Conservation (phyloP, 1,284 basidiomycete species). For the Hemileia vastatrix region DNA sequence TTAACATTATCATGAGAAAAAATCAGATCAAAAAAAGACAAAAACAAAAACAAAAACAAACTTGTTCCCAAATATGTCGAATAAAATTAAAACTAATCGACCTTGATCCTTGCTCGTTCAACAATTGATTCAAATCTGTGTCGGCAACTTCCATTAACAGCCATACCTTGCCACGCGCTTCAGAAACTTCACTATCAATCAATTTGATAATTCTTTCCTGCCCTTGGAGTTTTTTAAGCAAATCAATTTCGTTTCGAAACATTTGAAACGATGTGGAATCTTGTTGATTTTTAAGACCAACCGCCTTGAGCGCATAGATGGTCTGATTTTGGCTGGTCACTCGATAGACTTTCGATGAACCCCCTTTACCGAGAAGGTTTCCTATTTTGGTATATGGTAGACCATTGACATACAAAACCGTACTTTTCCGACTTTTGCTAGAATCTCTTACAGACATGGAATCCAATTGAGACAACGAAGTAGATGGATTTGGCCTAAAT, state of each 20-base stretch:
- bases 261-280: slow-evolving; percentile 75
- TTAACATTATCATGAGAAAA: not conserved
- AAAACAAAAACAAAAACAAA: slow-evolving; percentile 41
- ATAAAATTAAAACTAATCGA: slow-evolving; percentile 82
- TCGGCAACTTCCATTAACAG: slow-evolving; percentile 86
- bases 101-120: slow-evolving; percentile 70
- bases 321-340: slow-evolving; percentile 67
- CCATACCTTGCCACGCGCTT: slow-evolving; percentile 42
- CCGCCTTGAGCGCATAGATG: slow-evolving; percentile 77
- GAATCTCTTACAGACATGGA: too few species aligned
- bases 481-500: too few species aligned
- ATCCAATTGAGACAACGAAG: too few species aligned
- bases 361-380: slow-evolving; percentile 87
- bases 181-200: slow-evolving; percentile 65
- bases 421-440: too few species aligned
- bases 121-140: slow-evolving; percentile 68
- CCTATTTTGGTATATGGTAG: too few species aligned
- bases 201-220: slow-evolving; percentile 80
- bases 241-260: slow-evolving; percentile 87
- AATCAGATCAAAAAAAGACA: not conserved
- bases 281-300: slow-evolving; percentile 64
- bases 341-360: slow-evolving; percentile 83
- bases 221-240: slow-evolving; percentile 73
- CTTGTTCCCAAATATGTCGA: slow-evolving; percentile 90
- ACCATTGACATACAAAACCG: too few species aligned